These are phyloP conservation scores for Echeveria elegans DNA, from an alignment of 164 flowering plant species.

Conservation along the genomic window DNA sequence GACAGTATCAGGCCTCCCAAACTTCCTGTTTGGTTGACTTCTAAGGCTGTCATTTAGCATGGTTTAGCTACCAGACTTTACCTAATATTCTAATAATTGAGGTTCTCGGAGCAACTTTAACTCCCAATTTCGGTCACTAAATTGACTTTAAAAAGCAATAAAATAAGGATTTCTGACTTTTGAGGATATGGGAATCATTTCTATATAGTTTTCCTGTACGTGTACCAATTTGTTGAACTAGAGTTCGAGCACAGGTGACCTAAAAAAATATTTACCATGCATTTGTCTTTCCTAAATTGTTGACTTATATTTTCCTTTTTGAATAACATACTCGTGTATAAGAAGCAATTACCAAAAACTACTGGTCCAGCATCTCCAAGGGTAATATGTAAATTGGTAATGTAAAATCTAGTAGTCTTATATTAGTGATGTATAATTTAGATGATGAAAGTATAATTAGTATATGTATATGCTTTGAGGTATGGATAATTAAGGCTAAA, in stretches of 20 bases:
- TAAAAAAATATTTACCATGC: not conserved
- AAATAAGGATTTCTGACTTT: not conserved
- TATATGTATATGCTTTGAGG: too few relatives aligned
- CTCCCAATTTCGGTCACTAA: not conserved
- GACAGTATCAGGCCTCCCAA: not conserved
- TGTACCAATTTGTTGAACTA: not conserved
- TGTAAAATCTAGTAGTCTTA: too few relatives aligned
- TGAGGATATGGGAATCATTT: not conserved
- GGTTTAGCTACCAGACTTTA: not conserved
- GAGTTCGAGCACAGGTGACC: not conserved
- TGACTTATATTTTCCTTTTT: too few relatives aligned
- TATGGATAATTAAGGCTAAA: too few relatives aligned
- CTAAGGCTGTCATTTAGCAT: slow-evolving; percentile 1
- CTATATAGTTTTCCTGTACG: not conserved
- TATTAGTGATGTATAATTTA: too few relatives aligned
- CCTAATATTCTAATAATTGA: slow-evolving; percentile 1
- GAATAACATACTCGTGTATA: too few relatives aligned
- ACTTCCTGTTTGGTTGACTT: slow-evolving; percentile 5
- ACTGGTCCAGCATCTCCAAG: too few relatives aligned
- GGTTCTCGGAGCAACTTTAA: not conserved
- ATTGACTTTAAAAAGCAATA: not conserved
- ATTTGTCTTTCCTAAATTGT: too few relatives aligned
- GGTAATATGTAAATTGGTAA: too few relatives aligned
- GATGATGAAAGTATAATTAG: too few relatives aligned
- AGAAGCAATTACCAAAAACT: too few relatives aligned